Evolutionary conservation across 2,329 filamentous ascomycete species (phyloP).

Genomic region (Cercospora zeae-maydis): DNA sequence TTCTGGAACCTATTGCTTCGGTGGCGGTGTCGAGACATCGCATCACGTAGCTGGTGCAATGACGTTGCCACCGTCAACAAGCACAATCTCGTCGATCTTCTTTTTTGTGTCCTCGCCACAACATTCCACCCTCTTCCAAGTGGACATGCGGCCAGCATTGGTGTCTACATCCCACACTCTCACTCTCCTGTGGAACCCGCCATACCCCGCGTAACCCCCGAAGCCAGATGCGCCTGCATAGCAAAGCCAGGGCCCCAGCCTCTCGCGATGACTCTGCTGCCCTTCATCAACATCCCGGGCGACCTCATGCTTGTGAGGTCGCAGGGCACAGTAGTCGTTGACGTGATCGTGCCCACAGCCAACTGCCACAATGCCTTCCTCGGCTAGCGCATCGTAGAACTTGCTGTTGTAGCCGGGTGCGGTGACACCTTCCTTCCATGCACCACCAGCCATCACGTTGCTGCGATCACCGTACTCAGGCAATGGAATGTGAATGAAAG

Average conservation of each 20-base stretch:
- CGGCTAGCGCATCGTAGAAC: slow-evolving; percentile 85
- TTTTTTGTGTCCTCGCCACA: slow-evolving; percentile 47
- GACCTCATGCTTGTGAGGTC: slow-evolving; percentile 27
- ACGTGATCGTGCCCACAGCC: slow-evolving; percentile 94
- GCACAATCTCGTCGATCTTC: slow-evolving; percentile 57
- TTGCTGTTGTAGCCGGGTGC: slow-evolving; percentile 85
- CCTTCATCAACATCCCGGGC: slow-evolving; percentile 9
- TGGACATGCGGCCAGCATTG: slow-evolving; percentile 81
- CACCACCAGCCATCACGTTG: slow-evolving; percentile 58
- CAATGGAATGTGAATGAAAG: slow-evolving; percentile 95
- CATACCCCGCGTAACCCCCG: slow-evolving; percentile 91
- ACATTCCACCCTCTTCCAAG: slow-evolving; percentile 84
- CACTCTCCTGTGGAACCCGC: slow-evolving; percentile 75
- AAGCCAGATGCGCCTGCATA: slow-evolving; percentile 90
- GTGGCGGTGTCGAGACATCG: neutral
- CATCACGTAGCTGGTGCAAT: slow-evolving; percentile 29
- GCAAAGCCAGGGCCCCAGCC: slow-evolving; percentile 79
- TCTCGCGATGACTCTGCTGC: slow-evolving; percentile 14
- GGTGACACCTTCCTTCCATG: slow-evolving; percentile 78
- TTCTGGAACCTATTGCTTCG: neutral
- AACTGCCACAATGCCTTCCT: slow-evolving; percentile 80
- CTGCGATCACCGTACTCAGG: slow-evolving; percentile 73
- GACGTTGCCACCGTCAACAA: slow-evolving; percentile 58
- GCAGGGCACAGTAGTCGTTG: slow-evolving; percentile 89
- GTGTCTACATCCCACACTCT: slow-evolving; percentile 91